phyloP scores from a whole-genome alignment of 768 basidiomycete genomes.

The Naganishia onofrii region DNA sequence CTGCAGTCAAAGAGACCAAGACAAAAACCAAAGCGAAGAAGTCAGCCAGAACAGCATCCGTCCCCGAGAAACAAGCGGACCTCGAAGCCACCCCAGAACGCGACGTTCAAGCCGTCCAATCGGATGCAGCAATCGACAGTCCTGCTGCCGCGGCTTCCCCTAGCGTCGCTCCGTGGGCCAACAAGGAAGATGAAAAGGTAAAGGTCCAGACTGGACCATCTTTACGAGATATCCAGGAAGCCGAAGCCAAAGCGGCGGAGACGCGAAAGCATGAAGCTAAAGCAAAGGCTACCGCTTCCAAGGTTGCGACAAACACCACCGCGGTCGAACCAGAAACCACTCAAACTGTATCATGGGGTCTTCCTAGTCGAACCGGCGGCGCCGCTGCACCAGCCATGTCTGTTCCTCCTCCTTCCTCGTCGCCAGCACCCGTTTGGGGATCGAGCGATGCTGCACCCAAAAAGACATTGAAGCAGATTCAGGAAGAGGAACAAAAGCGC shows the following conservation, averaged over 20 bases:
- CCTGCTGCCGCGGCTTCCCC: conserved; percentile 21
- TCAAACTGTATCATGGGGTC: conserved; percentile 49
- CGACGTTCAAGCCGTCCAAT: conserved; percentile 21
- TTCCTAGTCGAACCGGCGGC: conserved; percentile 39
- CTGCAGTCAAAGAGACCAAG: conserved; percentile 22
- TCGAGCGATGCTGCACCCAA: conserved; percentile 61
- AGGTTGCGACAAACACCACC: conserved; percentile 56
- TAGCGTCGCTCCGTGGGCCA: conserved; percentile 50
- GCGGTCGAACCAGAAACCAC: conserved; percentile 39
- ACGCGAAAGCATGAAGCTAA: conserved; percentile 69
- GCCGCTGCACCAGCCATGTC: conserved; percentile 38
- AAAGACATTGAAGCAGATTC: conserved; percentile 98
- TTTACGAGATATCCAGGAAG: conserved; percentile 91
- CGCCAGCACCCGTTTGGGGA: conserved; percentile 58
- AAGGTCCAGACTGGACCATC: conserved; percentile 58
- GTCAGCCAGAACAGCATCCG: conserved; percentile 33
- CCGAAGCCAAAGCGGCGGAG: conserved; percentile 77
- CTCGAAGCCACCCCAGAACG: conserved; percentile 16
- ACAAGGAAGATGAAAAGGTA: conserved; percentile 63
- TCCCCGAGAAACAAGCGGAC: conserved; percentile 6
- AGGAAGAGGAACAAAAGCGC: conserved; percentile 89
- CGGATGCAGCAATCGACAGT: neutral
- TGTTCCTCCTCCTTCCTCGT: conserved; percentile 32
- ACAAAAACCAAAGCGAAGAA: conserved; percentile 26
- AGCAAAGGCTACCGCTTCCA: conserved; percentile 59